phyloP scores from a whole-genome alignment of 306 rosid genomes.

The Malus fusca region DNA sequence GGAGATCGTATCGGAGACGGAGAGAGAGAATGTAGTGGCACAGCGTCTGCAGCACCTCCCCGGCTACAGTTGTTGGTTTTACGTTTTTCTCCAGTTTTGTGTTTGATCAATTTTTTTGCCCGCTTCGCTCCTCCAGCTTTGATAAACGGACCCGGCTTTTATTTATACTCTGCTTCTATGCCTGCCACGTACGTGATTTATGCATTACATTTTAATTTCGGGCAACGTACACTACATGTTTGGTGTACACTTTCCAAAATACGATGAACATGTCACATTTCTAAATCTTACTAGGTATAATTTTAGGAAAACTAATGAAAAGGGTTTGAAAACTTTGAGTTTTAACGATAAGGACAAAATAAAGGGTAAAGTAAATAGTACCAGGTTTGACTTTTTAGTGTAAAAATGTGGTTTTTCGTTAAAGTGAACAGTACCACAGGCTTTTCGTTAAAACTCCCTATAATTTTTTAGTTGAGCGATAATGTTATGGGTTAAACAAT shows the following conservation, averaged over 20 bases:
- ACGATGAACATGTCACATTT: neutral
- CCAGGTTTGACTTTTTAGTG: no score
- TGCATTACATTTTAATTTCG: neutral
- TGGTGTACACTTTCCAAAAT: neutral
- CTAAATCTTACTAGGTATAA: no score
- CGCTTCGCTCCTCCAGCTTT: conserved; percentile 8
- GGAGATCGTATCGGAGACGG: conserved; percentile 18
- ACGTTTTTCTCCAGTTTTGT: neutral
- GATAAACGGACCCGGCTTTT: neutral
- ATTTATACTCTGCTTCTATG: neutral
- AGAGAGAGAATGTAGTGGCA: neutral
- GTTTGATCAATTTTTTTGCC: conserved; percentile 22
- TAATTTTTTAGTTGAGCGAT: no score
- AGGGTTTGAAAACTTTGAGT: no score
- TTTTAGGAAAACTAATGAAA: no score
- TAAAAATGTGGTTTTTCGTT: no score
- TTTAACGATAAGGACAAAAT: no score
- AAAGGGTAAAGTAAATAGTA: no score
- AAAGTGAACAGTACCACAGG: no score
- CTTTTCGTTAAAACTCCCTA: no score
- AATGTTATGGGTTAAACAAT: no score
- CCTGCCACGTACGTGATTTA: neutral
- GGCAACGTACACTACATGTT: neutral
- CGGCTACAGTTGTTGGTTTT: neutral
- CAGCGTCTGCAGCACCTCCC: neutral